Evolutionary conservation across 2,329 filamentous ascomycete species (phyloP), one percentile per base, ranked within the genome.

Genomic region (Claviceps maximensis): DNA sequence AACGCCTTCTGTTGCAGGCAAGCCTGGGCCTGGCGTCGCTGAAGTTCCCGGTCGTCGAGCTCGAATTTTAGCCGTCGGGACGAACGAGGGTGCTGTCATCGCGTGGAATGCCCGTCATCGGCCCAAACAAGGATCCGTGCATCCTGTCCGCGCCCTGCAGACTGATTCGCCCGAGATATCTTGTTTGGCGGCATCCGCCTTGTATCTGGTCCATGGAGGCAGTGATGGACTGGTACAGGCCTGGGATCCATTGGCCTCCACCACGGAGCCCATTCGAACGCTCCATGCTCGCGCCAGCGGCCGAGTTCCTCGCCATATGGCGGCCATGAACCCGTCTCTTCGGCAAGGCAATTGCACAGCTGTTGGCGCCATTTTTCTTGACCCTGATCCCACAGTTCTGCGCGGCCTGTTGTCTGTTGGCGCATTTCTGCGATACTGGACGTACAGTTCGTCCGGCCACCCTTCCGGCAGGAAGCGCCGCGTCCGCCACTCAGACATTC

Each of bases 181-280:
- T 0, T 88, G 83, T 56, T 69, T 98, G 17, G 93, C 86, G 6
- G 67, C 95, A 47, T 89, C 89, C 1, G 86, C 89, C 1, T 73
- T 98, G 17, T 94, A 95, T 63, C 71, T 98, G 17, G 86, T 97
- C 7, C 88, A 95, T 65, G 93, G 93, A 49, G 93, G 93, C 27
- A 95, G 87, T 59, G 93, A 98, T 68, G 91, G 93, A 1, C 78
- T 97, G 3, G 91, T 95, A 4, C 93, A 97, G 67, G 87, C 89
- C 6, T 98, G 93, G 93, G 93, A 98, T 70, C 87, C 87, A n/a
- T 73, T 98, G 47, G 88, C 84, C 1, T 97, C 91, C 2, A 86
- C 78, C 0, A 69, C 77, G 19, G 82, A 84, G 21, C 88, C 93
- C 0, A 78, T 97, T 50, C 82, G 89, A 41, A 97, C 89, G 0